Conservation (phyloP, 345 rosid species). For the Lumnitzera littorea region DNA sequence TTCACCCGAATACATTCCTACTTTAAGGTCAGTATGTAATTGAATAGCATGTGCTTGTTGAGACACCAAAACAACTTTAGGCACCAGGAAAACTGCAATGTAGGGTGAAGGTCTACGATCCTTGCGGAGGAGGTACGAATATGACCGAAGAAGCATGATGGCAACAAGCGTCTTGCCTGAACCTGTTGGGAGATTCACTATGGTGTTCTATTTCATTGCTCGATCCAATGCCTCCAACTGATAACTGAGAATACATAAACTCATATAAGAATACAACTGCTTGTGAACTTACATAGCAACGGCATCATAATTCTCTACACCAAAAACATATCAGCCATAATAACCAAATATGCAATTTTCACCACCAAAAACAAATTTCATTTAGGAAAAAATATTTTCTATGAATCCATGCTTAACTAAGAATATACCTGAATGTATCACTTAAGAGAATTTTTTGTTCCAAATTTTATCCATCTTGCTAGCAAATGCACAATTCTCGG, state of each 20-base stretch:
- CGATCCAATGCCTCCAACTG: slow-evolving; percentile 77
- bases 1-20: slow-evolving; percentile 73
- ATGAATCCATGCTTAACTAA: too few relatives aligned
- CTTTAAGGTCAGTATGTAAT: slow-evolving; percentile 62
- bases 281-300: background rate
- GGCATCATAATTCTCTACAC: background rate
- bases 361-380: too few relatives aligned
- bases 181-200: slow-evolving; percentile 79
- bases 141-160: slow-evolving; percentile 79
- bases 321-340: too few relatives aligned
- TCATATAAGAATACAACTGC: background rate
- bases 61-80: slow-evolving; percentile 71
- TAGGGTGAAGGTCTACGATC: slow-evolving; percentile 41
- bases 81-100: slow-evolving; percentile 80
- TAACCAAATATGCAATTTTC: too few relatives aligned
- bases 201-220: slow-evolving; percentile 61
- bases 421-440: too few relatives aligned
- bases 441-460: too few relatives aligned
- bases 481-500: too few relatives aligned
- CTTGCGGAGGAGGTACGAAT: slow-evolving; percentile 61
- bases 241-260: slow-evolving; percentile 35
- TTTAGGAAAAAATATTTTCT: too few relatives aligned
- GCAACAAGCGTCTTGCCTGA: slow-evolving; percentile 91
- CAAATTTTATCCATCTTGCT: too few relatives aligned
- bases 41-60: slow-evolving; percentile 86